Conservation (phyloP, 345 rosid genomes). For the Euphorbia lathyris region DNA sequence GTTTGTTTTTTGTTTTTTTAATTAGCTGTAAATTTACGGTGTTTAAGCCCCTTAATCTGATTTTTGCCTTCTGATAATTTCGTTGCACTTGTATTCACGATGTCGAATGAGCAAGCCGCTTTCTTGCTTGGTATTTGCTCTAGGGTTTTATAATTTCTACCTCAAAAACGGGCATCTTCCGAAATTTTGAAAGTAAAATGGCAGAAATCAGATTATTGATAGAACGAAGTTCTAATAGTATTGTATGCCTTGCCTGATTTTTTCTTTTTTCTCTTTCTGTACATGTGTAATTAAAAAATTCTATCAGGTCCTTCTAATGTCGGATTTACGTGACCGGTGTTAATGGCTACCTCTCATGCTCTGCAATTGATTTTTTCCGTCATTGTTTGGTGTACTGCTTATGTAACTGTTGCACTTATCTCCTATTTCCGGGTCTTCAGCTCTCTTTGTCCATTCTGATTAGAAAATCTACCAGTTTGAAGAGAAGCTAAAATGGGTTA, state of each 20-base stretch:
- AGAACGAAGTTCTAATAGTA: neutral
- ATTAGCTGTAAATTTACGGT: neutral
- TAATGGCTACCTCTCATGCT: constrained; percentile 54
- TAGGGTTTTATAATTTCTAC: constrained; percentile 5
- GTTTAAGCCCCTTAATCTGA: neutral
- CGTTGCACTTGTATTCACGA: neutral
- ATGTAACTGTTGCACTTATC: constrained; percentile 59
- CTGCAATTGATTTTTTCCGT: constrained; percentile 54
- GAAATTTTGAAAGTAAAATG: neutral
- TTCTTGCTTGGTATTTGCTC: neutral
- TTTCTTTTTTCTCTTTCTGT: neutral
- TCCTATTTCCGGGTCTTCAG: constrained; percentile 57
- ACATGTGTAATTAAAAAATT: neutral
- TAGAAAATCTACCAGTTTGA: neutral
- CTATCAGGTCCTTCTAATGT: constrained; percentile 5
- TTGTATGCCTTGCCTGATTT: too few species aligned
- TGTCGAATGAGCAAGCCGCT: neutral
- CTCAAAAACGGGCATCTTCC: neutral
- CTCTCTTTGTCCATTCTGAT: constrained; percentile 40
- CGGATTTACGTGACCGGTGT: constrained; percentile 15
- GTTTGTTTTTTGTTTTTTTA: too few species aligned
- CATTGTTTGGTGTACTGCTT: constrained; percentile 85
- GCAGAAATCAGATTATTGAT: neutral
- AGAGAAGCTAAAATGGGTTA: constrained; percentile 54
- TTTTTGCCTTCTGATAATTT: neutral